phyloP scores from a whole-genome alignment of 2,329 filamentous ascomycete genomes.

The Colletotrichum tofieldiae region DNA sequence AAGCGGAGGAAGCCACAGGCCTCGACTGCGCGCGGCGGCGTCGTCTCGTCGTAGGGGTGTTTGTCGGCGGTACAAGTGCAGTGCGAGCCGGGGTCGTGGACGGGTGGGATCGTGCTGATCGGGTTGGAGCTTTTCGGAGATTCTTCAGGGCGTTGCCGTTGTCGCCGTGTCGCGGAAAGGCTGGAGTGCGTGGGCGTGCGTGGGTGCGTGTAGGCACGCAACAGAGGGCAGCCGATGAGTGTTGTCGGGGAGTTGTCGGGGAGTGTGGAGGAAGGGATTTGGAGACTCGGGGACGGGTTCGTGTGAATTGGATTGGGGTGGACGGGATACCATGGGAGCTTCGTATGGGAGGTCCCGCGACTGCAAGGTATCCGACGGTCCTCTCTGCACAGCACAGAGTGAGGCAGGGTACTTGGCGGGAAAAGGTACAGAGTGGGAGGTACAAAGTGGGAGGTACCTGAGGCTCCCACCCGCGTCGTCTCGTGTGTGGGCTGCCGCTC shows the following conservation, averaged over 20 bases:
- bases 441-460: conserved; percentile 30
- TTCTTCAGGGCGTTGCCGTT: neutral
- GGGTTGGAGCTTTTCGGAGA: conserved; percentile 1
- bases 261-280: conserved; percentile 30
- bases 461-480: conserved; percentile 30
- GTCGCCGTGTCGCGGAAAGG: neutral
- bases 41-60: neutral
- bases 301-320: conserved; percentile 39
- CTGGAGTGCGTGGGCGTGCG: neutral
- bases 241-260: conserved; percentile 20
- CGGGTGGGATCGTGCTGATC: neutral
- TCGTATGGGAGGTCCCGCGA: conserved; percentile 27
- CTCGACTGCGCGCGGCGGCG: conserved; percentile 29
- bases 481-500: neutral
- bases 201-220: conserved; percentile 6
- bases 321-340: conserved; percentile 36
- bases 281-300: conserved; percentile 36
- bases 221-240: neutral
- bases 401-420: neutral
- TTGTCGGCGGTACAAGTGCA: neutral
- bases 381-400: neutral
- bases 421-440: conserved; percentile 22
- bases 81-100: neutral
- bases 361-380: conserved; percentile 7
- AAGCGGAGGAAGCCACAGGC: conserved; percentile 35